Conservation (phyloP, 306 rosid species). For the Cajanus cajan region DNA sequence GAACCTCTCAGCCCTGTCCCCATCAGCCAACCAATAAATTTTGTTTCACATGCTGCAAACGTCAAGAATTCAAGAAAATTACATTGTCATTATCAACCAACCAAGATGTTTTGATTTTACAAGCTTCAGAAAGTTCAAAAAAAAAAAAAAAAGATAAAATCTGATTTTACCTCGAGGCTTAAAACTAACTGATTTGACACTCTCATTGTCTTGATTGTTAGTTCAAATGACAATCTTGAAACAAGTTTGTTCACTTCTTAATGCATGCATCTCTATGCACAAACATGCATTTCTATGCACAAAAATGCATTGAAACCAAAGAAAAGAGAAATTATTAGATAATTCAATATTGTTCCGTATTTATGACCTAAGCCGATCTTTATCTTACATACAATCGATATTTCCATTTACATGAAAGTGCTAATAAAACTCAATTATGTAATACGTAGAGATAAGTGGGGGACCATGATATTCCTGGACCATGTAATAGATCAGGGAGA, state of each 20-base stretch:
- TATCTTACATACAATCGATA: not conserved
- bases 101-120: slow-evolving; percentile 14
- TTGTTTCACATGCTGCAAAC: slow-evolving; percentile 12
- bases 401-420: not conserved
- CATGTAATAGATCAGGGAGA: not conserved
- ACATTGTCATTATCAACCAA: slow-evolving; percentile 43
- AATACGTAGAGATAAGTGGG: not conserved
- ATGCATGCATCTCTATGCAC: slow-evolving; percentile 29
- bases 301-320: not conserved
- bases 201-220: slow-evolving; percentile 30
- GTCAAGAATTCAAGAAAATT: not conserved
- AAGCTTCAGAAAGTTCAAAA: slow-evolving; percentile 13
- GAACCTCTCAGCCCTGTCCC: slow-evolving; percentile 34
- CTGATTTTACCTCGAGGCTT: slow-evolving; percentile 17
- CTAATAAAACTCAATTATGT: not conserved
- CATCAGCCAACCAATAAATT: slow-evolving; percentile 36
- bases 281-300: slow-evolving; percentile 18
- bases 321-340: not conserved
- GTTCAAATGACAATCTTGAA: slow-evolving; percentile 1
- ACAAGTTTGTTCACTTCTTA: slow-evolving; percentile 24
- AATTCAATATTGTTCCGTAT: not conserved
- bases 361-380: not conserved
- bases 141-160: not conserved
- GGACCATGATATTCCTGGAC: not conserved
- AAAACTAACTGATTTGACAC: slow-evolving; percentile 24